These are phyloP conservation scores for Trichoderma simmonsii DNA, from an alignment of 2,329 filamentous ascomycete genomes.

Conservation along the genomic window DNA sequence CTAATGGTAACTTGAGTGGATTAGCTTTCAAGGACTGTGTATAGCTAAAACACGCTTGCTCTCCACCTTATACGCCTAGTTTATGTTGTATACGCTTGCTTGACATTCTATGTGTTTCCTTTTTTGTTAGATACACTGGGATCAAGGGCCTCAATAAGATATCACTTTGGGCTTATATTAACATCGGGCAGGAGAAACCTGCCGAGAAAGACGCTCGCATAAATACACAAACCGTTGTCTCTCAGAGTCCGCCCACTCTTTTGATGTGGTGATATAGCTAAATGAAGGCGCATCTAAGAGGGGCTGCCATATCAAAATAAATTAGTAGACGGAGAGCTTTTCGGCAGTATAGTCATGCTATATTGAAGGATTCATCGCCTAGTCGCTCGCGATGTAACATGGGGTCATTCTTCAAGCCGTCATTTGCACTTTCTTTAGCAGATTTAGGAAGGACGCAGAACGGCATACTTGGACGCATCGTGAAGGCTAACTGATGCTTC, in stretches of 20 bases:
- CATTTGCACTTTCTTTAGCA: background rate
- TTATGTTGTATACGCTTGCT: background rate
- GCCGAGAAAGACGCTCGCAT: no score
- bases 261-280: no score
- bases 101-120: background rate
- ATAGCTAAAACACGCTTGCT: background rate
- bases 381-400: background rate
- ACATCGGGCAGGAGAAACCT: no score
- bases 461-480: background rate
- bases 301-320: background rate
- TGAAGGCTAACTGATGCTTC: background rate
- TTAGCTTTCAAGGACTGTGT: background rate
- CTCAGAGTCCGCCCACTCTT: no score
- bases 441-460: background rate
- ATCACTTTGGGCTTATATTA: no score
- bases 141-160: background rate
- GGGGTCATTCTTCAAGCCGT: background rate
- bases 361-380: background rate
- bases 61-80: background rate
- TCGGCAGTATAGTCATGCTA: background rate
- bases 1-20: background rate
- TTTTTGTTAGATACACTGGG: background rate
- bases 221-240: no score
- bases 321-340: background rate
- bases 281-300: no score